Evolutionary conservation across 2,329 filamentous ascomycete genomes (phyloP).

Genomic region (Penicillium nordicum): DNA sequence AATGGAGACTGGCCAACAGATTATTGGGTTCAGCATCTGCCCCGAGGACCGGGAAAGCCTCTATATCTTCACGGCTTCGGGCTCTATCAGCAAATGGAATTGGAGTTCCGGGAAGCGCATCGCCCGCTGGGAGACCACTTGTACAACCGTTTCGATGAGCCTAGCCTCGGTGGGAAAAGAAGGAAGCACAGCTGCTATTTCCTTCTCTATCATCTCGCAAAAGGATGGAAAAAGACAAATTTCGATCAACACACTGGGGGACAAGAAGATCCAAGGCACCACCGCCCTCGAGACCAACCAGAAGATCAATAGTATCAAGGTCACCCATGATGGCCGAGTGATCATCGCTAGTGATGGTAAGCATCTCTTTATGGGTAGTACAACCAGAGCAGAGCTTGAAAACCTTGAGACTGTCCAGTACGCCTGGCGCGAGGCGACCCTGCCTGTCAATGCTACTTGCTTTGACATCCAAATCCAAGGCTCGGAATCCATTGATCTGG

Average conservation of each 20-base stretch:
- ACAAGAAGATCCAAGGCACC: constrained; percentile 22
- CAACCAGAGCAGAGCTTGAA: constrained; percentile 33
- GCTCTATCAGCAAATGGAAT: constrained; percentile 56
- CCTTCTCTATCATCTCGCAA: constrained; percentile 38
- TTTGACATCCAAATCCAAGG: constrained; percentile 62
- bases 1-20: constrained; percentile 45
- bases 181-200: constrained; percentile 30
- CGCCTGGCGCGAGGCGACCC: constrained; percentile 53
- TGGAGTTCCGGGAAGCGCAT: constrained; percentile 51
- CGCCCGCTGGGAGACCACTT: constrained; percentile 43
- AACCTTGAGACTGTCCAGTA: constrained; percentile 43
- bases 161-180: constrained; percentile 24
- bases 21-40: constrained; percentile 54
- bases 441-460: constrained; percentile 63
- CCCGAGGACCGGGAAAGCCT: constrained; percentile 50
- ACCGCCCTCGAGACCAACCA: constrained; percentile 30
- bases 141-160: constrained; percentile 34
- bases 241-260: constrained; percentile 19
- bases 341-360: constrained; percentile 41
- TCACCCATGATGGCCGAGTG: constrained; percentile 31
- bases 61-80: constrained; percentile 52
- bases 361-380: constrained; percentile 59
- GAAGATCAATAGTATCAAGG: constrained; percentile 29
- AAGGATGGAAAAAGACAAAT: constrained; percentile 40
- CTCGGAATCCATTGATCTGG: constrained; percentile 62